A percentile compares a stretch with the other conserved stretches of the same genome.
phyloP scores from a whole-genome alignment of 1,284 basidiomycete species.

The Coriolopsis trogii region DNA sequence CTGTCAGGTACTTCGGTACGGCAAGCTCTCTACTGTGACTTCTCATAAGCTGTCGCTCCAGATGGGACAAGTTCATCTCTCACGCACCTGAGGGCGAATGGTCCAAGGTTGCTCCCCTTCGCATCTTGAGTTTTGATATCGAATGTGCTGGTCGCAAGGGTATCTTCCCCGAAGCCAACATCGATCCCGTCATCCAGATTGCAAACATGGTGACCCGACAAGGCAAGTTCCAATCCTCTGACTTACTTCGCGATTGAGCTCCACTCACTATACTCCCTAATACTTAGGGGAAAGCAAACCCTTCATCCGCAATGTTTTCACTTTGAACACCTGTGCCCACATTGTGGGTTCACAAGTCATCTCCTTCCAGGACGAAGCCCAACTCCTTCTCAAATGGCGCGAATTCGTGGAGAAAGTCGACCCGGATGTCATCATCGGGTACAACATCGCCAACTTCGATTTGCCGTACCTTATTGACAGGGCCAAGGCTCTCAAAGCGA shows the following conservation, averaged over 20 bases:
- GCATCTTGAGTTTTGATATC: conserved; percentile 95
- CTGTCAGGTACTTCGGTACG: conserved; percentile 54
- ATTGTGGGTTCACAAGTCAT: conserved; percentile 95
- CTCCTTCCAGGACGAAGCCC: conserved; percentile 76
- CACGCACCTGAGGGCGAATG: conserved; percentile 89
- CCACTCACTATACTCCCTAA: too few relatives aligned
- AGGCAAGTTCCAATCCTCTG: conserved; percentile 50
- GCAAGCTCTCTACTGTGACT: background rate
- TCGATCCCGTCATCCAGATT: conserved; percentile 95
- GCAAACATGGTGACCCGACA: conserved; percentile 97
- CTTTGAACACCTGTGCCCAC: conserved; percentile 88
- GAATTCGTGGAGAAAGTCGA: conserved; percentile 88
- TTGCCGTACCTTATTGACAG: conserved; percentile 92
- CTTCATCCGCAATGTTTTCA: conserved; percentile 96
- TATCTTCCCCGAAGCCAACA: conserved; percentile 87
- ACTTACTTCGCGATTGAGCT: too few relatives aligned
- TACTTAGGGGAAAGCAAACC: conserved; percentile 81
- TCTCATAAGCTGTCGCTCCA: conserved; percentile 33
- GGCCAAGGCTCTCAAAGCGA: conserved; percentile 77
- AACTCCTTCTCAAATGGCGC: conserved; percentile 80
- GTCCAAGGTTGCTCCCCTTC: conserved; percentile 87
- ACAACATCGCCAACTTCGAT: conserved; percentile 92
- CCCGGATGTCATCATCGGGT: conserved; percentile 93
- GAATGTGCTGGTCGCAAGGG: conserved; percentile 96
- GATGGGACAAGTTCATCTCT: conserved; percentile 84